These are phyloP conservation scores for Fusarium longipes DNA, from an alignment of 2,329 filamentous ascomycete species.

Conservation along the genomic window DNA sequence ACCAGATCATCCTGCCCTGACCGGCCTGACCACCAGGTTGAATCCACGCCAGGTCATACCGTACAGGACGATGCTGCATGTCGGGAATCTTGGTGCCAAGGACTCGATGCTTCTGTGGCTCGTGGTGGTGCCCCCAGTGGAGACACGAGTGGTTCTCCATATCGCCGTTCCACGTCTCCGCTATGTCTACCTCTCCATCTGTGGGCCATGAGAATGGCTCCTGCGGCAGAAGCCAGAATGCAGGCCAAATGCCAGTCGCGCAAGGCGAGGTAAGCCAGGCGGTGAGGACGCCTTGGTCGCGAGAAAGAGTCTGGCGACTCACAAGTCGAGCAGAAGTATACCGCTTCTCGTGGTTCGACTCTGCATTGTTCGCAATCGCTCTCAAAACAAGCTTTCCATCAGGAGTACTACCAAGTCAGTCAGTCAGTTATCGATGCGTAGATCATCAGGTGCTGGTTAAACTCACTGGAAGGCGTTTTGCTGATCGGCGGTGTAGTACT, in stretches of 20 bases:
- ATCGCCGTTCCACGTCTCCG: slow-evolving; percentile 71
- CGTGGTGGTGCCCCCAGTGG: slow-evolving; percentile 68
- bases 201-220: slow-evolving; percentile 69
- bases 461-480: slow-evolving; percentile 64
- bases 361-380: slow-evolving; percentile 56
- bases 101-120: slow-evolving; percentile 67
- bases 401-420: slow-evolving; percentile 50
- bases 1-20: slow-evolving; percentile 66
- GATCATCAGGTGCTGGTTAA: not conserved
- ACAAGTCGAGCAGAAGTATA: slow-evolving; percentile 68
- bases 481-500: slow-evolving; percentile 64
- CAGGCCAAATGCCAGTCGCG: slow-evolving; percentile 69
- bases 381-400: slow-evolving; percentile 64
- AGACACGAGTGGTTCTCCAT: slow-evolving; percentile 66
- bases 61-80: slow-evolving; percentile 59
- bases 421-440: not conserved
- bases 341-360: slow-evolving; percentile 53
- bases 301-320: slow-evolving; percentile 61
- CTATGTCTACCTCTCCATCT: slow-evolving; percentile 70
- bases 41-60: slow-evolving; percentile 68
- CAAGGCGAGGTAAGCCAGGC: slow-evolving; percentile 64
- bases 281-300: slow-evolving; percentile 63
- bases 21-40: slow-evolving; percentile 56
- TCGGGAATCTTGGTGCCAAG: slow-evolving; percentile 62
- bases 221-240: slow-evolving; percentile 69